These are phyloP conservation scores for Cryptococcus sp. DNA, from an alignment of 1,284 basidiomycete genomes.

Conservation along the genomic window DNA sequence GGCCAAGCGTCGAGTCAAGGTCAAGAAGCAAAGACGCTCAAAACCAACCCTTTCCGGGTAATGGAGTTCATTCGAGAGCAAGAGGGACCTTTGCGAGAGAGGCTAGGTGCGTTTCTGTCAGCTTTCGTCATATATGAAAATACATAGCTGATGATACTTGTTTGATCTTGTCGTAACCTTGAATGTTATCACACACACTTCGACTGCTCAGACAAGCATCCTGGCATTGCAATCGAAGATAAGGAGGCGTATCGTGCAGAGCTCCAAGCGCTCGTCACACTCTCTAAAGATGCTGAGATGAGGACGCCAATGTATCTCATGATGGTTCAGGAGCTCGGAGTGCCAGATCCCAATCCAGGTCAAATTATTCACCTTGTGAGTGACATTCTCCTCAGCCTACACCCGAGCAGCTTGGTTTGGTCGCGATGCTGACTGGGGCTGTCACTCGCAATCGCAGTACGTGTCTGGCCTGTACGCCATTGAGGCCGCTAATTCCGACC, in stretches of 20 bases:
- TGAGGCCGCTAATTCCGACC: slow-evolving; percentile 19
- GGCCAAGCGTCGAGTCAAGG: not conserved
- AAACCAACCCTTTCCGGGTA: slow-evolving; percentile 8
- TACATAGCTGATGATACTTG: not conserved
- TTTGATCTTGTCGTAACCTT: not conserved
- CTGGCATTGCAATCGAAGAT: slow-evolving; percentile 6
- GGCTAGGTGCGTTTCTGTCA: too few relatives aligned
- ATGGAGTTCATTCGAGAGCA: slow-evolving; percentile 14
- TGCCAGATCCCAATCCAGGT: slow-evolving; percentile 2
- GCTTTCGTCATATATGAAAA: too few relatives aligned
- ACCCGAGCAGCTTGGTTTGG: too few relatives aligned
- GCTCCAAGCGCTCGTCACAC: slow-evolving; percentile 6
- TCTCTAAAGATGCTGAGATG: slow-evolving; percentile 15
- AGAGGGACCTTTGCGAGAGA: slow-evolving; percentile 2
- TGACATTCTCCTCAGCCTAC: not conserved
- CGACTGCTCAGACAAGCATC: slow-evolving; percentile 8
- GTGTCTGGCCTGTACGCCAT: slow-evolving; percentile 22
- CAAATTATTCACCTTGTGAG: slow-evolving; percentile 15
- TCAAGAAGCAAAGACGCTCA: not conserved
- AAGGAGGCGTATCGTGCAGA: slow-evolving; percentile 12
- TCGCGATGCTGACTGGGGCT: not conserved
- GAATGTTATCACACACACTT: too few relatives aligned
- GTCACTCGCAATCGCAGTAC: slow-evolving; percentile 19
- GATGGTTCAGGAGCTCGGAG: slow-evolving; percentile 19
- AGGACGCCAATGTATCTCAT: slow-evolving; percentile 17